Evolutionary conservation across 306 rosid genomes (phyloP), one percentile per base, ranked within the genome.

Genomic region (Amphicarpaea edgeworthii): DNA sequence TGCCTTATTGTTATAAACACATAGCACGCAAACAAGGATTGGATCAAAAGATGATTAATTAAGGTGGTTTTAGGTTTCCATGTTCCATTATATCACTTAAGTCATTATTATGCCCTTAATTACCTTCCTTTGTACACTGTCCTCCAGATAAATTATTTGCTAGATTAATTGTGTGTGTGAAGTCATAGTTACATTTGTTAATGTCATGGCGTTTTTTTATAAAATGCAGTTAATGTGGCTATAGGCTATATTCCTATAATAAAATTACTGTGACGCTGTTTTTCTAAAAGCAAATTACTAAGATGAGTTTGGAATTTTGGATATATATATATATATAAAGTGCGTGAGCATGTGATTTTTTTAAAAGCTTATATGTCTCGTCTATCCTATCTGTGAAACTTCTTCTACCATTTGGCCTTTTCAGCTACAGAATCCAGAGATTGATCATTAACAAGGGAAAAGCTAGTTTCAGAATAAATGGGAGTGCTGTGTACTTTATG

Each of bases 1-100:
- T 42, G 74, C 34, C 28, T 78, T 77, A 8, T 28, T 58, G 37
- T 79, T 28, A 26, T 17, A 53, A 50, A 58, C 55, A 50, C 57
- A 49, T 68, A 26, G 49, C 45, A 16, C 26, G 32, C 57, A 30
- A 16, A 10, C 46, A 30, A n/a, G 41, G 20, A 55, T 40, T 15
- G 65, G 65, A 38, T 32, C 21, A 70, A 8, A 69, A 32, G 30
- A 46, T 6, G 63, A 69, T 50, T 49, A 9, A 69, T 12, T 34
- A 43, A n/a, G 37, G 24, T 34, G 45, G 26, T 68, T 68, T 68
- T 68, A 10, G 34, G 23, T 20, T 66, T 66, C 8, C 26, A 37
- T 62, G 55, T 49, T 16, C 55, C 55, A 49, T 49, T 16, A 49
- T 10, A 24, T 57, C 41, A 62, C 17, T 63, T 11, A 19, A 10